Percentiles rank a stretch among this genome's conserved stretches.
Evolutionary conservation across 306 rosid genomes (phyloP).

Genomic region (Arachis hypogaea): DNA sequence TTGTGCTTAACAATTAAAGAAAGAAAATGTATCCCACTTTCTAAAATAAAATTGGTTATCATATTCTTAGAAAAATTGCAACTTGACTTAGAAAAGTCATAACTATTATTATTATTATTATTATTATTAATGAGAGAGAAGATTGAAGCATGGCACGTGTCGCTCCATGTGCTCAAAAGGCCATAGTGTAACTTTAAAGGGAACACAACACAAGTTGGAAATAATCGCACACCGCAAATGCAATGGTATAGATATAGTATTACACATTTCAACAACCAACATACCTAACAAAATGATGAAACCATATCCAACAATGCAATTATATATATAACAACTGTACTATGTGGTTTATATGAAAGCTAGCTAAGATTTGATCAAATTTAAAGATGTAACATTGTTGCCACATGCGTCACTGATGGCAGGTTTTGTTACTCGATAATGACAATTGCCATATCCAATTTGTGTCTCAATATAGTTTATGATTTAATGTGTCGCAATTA

Average conservation of each 20-base stretch:
- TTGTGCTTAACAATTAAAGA: conserved; percentile 12
- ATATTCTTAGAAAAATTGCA: conserved; percentile 22
- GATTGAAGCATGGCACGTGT: conserved; percentile 51
- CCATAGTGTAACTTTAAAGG: conserved; percentile 68
- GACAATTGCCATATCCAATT: conserved; percentile 40
- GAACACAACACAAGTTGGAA: conserved; percentile 57
- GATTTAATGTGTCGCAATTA: conserved; percentile 42
- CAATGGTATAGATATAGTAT: conserved; percentile 42
- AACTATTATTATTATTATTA: background rate
- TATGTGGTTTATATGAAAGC: conserved; percentile 18
- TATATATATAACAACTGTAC: conserved; percentile 31
- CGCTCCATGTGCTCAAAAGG: conserved; percentile 65
- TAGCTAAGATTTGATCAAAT: background rate
- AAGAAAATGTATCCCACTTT: conserved; percentile 16
- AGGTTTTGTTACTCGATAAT: conserved; percentile 37
- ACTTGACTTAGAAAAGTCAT: conserved; percentile 16
- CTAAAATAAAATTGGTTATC: conserved; percentile 9
- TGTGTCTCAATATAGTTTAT: conserved; percentile 31
- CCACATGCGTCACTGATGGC: conserved; percentile 39
- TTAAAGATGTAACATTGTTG: conserved; percentile 25
- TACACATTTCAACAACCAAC: conserved; percentile 75
- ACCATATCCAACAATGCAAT: conserved; percentile 45
- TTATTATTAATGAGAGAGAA: conserved; percentile 31
- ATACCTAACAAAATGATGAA: conserved; percentile 57
- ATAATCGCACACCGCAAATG: conserved; percentile 39